Evolutionary conservation across 768 basidiomycete species (phyloP).

Genomic region (Rubroboletus pulcherrimus): DNA sequence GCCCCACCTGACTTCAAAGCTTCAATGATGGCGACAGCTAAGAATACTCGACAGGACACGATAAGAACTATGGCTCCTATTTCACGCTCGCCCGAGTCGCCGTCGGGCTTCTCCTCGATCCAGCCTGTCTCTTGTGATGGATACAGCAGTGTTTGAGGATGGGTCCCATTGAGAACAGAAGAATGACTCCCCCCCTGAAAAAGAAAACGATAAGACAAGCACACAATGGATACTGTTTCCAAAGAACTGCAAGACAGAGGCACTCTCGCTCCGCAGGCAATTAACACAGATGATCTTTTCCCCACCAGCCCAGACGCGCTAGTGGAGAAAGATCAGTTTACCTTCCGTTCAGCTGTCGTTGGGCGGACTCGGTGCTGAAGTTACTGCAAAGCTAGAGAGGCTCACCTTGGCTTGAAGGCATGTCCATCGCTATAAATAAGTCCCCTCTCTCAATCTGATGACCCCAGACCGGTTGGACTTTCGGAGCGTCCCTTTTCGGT

Average conservation of each 20-base stretch:
- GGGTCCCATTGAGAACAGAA: background rate
- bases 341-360: background rate
- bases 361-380: background rate
- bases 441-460: no score
- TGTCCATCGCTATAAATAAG: background rate
- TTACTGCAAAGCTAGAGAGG: background rate
- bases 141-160: conserved; percentile 1
- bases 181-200: background rate
- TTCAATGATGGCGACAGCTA: background rate
- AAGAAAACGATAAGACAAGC: conserved; percentile 1
- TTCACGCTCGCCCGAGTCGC: background rate
- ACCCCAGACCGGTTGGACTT: background rate
- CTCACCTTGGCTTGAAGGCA: conserved; percentile 2
- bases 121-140: background rate
- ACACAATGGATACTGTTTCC: background rate
- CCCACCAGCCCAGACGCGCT: background rate
- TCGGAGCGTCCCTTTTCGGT: background rate
- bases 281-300: conserved; percentile 1
- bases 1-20: background rate
- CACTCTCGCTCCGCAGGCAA: background rate
- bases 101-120: background rate
- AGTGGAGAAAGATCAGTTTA: conserved; percentile 1
- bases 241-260: conserved; percentile 3
- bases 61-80: background rate
- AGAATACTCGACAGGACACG: background rate